Evolutionary conservation across 2,329 filamentous ascomycete genomes (phyloP).

Genomic region (Alternaria ventricosa): DNA sequence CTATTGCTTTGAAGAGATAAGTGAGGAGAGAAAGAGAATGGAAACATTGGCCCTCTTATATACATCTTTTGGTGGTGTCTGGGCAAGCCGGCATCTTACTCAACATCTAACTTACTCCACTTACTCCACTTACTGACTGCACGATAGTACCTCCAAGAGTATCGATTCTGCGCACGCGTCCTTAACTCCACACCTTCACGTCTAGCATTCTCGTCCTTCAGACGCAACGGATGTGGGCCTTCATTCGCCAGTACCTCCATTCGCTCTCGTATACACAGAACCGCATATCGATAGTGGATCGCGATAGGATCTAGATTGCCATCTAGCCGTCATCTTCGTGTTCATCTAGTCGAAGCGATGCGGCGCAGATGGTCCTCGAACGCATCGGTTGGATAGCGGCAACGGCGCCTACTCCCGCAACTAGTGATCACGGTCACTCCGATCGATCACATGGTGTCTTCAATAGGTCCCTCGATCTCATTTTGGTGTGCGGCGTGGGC

Average conservation of each 20-base stretch:
- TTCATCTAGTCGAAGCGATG: background rate
- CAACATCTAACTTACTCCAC: too few relatives aligned
- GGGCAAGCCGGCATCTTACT: background rate
- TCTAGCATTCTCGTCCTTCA: background rate
- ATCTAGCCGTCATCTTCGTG: background rate
- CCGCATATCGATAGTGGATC: background rate
- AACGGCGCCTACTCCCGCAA: background rate
- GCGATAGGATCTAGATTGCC: background rate
- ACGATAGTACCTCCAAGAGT: too few relatives aligned
- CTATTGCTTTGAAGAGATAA: background rate
- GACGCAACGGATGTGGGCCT: background rate
- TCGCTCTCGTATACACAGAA: background rate
- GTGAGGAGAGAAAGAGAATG: background rate
- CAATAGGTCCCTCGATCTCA: background rate
- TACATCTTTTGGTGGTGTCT: background rate
- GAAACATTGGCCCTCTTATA: background rate
- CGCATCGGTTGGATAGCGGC: background rate
- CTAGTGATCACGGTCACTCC: background rate
- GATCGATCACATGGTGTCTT: background rate
- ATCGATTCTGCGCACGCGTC: background rate
- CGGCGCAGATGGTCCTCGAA: background rate
- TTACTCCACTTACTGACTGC: background rate
- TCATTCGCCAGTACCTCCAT: background rate
- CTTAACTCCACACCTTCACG: background rate
- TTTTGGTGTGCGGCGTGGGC: background rate